Conservation (phyloP, 2,329 filamentous ascomycete species). For the Pseudogymnoascus sp. region DNA sequence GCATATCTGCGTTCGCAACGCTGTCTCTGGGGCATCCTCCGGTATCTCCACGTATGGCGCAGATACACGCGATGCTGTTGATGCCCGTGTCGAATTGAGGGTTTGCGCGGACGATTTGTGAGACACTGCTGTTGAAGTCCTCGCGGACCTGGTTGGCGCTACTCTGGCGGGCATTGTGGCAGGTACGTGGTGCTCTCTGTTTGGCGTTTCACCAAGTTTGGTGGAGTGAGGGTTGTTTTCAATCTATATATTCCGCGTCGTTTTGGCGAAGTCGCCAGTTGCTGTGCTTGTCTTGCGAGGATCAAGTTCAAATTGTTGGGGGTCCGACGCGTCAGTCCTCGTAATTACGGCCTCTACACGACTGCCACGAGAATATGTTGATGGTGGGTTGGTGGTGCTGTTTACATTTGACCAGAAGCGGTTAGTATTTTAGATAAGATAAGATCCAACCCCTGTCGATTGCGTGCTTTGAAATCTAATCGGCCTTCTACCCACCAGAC, state of each 20-base stretch:
- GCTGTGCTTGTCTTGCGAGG: background rate
- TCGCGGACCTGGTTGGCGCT: conserved; percentile 31
- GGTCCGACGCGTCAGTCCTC: background rate
- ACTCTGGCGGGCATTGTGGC: conserved; percentile 38
- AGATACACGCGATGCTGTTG: conserved; percentile 32
- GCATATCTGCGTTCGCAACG: conserved; percentile 65
- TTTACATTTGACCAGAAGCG: conserved; percentile 7
- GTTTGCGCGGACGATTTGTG: conserved; percentile 34
- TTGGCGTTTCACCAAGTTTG: background rate
- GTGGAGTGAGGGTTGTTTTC: background rate
- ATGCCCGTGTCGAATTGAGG: conserved; percentile 30
- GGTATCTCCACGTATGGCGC: conserved; percentile 43
- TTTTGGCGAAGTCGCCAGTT: background rate
- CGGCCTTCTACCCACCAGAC: background rate
- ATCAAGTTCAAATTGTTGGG: background rate
- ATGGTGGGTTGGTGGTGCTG: conserved; percentile 7
- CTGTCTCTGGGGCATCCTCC: conserved; percentile 61
- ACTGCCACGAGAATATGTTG: conserved; percentile 1
- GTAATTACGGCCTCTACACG: conserved; percentile 4
- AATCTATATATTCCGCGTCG: background rate
- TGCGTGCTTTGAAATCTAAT: conserved; percentile 7
- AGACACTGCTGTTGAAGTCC: conserved; percentile 29
- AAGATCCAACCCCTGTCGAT: conserved; percentile 4
- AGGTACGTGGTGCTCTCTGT: background rate
- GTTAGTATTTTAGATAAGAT: background rate